Base-by-base conservation (phyloP, 2,329 filamentous ascomycete genomes). In the Talaromyces sp. region DNA sequence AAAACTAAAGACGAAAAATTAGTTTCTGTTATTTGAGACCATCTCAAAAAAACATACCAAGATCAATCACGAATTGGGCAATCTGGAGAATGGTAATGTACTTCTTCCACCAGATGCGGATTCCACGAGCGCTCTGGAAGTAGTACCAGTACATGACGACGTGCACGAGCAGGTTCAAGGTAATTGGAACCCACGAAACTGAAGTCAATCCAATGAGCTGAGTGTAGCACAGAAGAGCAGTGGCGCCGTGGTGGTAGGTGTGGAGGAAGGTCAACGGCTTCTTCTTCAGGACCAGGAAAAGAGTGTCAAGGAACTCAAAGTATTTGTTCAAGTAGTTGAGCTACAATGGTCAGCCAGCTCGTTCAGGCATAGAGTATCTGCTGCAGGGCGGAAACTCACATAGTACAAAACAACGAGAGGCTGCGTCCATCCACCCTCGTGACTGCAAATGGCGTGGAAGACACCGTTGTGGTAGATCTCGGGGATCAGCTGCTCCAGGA, bases 81-180 rank as follows among this genome's bases (percentile, higher is more conserved):
- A 97, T 97, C 80, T 97, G 93, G 73, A 97, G 89, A 73, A 92
- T 90, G 69, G 93, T 97, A 75, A 97, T 95, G 89, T 93, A 97
- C 81, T 97, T 91, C 89, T 97, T 97, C 93, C 93, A 97, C 92
- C 92, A 97, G 79, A 97, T 94, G 72, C 88, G 88, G 77, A 97
- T 86, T 68, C 94, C 94, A 69, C 93, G 92, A 59, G 93, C 92
- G 73, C 91, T 93, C 84, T 97, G 93, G 88, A 97, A 97, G 86
- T 97, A 97, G 87, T 97, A 97, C 92, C 92, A 97, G 88, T 97
- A 97, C 93, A 97, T 97, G 74, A 97, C 90, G 61, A 97, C 93
- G 80, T 97, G 93, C 59, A 97, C 93, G 65, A 86, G 86, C 72
- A 97, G 80, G 84, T 97, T 97, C 69, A 97, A 86, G 58, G 86